Base-by-base conservation (phyloP, 495 filamentous ascomycete genomes). In the Aspergillus avenaceus region DNA sequence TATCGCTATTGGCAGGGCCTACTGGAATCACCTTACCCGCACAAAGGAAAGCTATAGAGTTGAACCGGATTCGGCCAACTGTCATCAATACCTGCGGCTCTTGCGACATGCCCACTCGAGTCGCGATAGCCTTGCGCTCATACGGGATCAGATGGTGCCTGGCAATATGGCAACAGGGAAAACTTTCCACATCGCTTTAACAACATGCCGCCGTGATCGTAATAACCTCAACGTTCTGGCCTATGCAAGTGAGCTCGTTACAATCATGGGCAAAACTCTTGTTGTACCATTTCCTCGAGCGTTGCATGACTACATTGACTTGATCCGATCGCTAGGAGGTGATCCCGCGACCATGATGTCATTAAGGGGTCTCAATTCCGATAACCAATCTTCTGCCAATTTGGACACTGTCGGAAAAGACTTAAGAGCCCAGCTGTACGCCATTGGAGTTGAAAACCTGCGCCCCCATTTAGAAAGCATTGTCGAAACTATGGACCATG, bases 21-120 rank as follows among this genome's bases (percentile, higher is more conserved):
- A 97, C 69, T 96, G 90, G 90, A 63, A 83, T 8, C 58, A 84
- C 9, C 69, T 97, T 51, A 89, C 85, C 0, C 48, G 62, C 18
- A 64, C 62, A 1, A 50, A 62, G 5, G 57, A 61, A 1, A 25
- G 60, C 3, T 67, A 80, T 58, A 62, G 58, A 19, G 63, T 96
- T 48, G 53, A 69, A 3, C 91, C 91, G 5, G 93, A 97, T 63
- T 44, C 67, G 8, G 71, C 80, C 19, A 87, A 88, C 57, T 84
- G 79, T 66, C 69, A 83, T 57, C 62, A 67, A 43, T 86, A 85
- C 55, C 74, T 97, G 28, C 79, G 82, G 32, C 67, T 87, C 22
- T 74, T 95, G n/a, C 80, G 82, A 9, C 42, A 74, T 12, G 79
- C 75, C 34, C 84, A 84, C 36, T 74, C 82, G 36, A 85, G 82